Evolutionary conservation across 257 asterid species (phyloP).

Genomic region (Plantago major): DNA sequence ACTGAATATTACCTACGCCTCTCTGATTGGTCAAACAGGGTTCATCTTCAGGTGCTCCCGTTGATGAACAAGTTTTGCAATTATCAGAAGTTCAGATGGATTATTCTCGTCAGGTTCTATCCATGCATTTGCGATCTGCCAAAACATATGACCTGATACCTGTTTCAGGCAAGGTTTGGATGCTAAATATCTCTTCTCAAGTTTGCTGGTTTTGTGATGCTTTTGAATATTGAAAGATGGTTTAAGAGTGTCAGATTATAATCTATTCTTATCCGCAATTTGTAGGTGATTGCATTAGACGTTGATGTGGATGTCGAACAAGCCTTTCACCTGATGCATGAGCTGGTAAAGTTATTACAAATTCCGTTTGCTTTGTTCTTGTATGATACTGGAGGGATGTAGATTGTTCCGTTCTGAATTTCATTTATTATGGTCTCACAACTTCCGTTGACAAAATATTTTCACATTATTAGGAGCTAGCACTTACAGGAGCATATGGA

Average conservation of each 20-base stretch:
- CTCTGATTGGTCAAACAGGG: conserved; percentile 33
- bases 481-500: too few species aligned
- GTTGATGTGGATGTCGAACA: conserved; percentile 45
- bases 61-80: conserved; percentile 23
- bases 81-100: conserved; percentile 32
- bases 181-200: conserved; percentile 9
- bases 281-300: conserved; percentile 49
- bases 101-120: conserved; percentile 42
- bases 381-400: background rate
- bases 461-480: too few species aligned
- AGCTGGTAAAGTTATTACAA: conserved; percentile 35
- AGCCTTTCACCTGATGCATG: conserved; percentile 56
- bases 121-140: conserved; percentile 42
- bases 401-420: too few species aligned
- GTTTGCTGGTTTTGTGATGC: background rate
- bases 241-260: background rate
- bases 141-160: conserved; percentile 59
- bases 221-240: conserved; percentile 1
- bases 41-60: conserved; percentile 31
- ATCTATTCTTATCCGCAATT: conserved; percentile 14
- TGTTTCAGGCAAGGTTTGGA: conserved; percentile 65
- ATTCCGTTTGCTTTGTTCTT: background rate
- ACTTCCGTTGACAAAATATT: background rate
- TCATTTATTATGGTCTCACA: too few species aligned
- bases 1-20: too few species aligned